Evolutionary conservation across 2,329 filamentous ascomycete genomes (phyloP).

Genomic region (Eutypella sp.): DNA sequence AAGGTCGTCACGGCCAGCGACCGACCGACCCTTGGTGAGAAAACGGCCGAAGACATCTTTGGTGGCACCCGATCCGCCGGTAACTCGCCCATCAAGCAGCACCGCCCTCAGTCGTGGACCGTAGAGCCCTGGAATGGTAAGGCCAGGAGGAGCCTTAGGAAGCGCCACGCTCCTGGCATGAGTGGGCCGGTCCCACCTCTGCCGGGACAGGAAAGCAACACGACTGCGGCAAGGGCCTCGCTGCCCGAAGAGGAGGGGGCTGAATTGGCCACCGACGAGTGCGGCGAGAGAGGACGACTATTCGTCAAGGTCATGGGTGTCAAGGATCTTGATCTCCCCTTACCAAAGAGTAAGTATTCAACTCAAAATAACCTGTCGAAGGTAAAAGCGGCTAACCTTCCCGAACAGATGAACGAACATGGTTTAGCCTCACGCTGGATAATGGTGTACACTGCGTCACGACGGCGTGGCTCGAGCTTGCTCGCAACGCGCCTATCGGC

Average conservation of each 20-base stretch:
- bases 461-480: constrained; percentile 89
- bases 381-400: constrained; percentile 8
- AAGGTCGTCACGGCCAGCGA: constrained; percentile 90
- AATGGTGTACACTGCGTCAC: constrained; percentile 98
- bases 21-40: constrained; percentile 21
- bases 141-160: constrained; percentile 58
- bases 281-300: constrained; percentile 78
- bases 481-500: constrained; percentile 86
- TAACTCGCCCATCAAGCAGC: constrained; percentile 68
- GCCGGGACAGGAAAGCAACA: constrained; percentile 82
- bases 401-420: constrained; percentile 71
- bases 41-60: constrained; percentile 53
- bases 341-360: constrained; percentile 74
- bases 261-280: constrained; percentile 63
- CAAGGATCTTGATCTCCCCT: constrained; percentile 86
- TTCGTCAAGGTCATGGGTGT: constrained; percentile 99
- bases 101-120: constrained; percentile 86
- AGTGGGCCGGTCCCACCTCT: constrained; percentile 72
- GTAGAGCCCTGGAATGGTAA: constrained; percentile 96
- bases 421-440: constrained; percentile 95
- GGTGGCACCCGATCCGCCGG: constrained; percentile 54
- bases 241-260: constrained; percentile 64
- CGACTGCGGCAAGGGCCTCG: constrained; percentile 58
- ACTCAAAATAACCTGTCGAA: neutral
- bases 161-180: constrained; percentile 42